Base-by-base conservation (phyloP, 768 basidiomycete species). In the Amanita brunnescens region DNA sequence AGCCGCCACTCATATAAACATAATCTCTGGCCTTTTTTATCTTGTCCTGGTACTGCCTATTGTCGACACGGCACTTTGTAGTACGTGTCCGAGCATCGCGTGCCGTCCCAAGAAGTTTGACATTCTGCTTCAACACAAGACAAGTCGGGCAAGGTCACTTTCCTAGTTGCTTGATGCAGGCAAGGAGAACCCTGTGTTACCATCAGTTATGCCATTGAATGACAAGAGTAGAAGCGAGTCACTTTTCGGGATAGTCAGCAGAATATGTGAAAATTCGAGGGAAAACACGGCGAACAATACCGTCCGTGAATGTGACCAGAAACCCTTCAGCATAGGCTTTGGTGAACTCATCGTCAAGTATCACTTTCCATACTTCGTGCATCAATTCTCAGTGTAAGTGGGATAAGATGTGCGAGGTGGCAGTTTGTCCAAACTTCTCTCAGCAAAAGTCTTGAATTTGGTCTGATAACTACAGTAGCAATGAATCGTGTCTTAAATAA, bases 211-310 rank as follows among this genome's bases (percentile, higher is more conserved):
- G 6, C 8, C 24, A 16, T 14, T 2, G 1, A 6, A 23, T n/a
- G 18, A 29, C 23, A 51, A 37, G 23, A 29, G 8, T 16, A 51
- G n/a, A 37, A 40, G 51, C 62, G n/a, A n/a, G n/a, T 35, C 52
- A 71, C 70, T 70, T 70, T 52, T 72, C 68, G 2, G 67, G 69
- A 51, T 71, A 72, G 55, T 71, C 70, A 0, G 67, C 66, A 0
- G 67, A 67, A 54, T 70, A 69, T 0, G 61, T 66, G 46, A 70
- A 64, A 20, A 72, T 52, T 0, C 63, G 57, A 12, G 66, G 67
- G 55, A 61, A 72, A 8, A 72, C 49, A 2, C 58, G 57, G 2
- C 68, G 59, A 9, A 37, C 18, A 6, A 68, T 56, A 2, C 64
- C 63, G 60, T 71, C 69, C 1, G 29, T 26, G 45, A 64, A 70